phyloP scores from a whole-genome alignment of 345 rosid species.

The Citrus unshiu region DNA sequence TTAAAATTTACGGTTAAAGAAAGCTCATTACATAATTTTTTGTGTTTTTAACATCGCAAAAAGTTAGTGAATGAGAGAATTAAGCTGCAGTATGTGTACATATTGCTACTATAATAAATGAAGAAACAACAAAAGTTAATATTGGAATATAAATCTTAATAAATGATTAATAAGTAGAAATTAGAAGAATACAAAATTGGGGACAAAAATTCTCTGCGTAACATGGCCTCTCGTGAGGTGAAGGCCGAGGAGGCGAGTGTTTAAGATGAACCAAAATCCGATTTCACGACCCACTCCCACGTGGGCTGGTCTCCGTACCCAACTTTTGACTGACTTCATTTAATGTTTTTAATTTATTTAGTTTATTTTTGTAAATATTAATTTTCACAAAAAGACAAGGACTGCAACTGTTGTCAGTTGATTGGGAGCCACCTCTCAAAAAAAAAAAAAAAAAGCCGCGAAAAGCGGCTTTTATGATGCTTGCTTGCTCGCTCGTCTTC shows the following conservation, averaged over 20 bases:
- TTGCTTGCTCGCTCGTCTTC: conserved; percentile 9
- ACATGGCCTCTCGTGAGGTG: conserved; percentile 17
- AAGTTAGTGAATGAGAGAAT: background rate
- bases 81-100: background rate
- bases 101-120: background rate
- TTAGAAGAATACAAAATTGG: background rate
- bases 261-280: background rate
- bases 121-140: background rate
- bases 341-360: background rate
- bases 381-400: background rate
- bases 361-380: background rate
- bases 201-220: conserved; percentile 32
- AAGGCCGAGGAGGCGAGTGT: background rate
- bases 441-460: conserved; percentile 12
- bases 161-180: background rate
- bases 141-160: background rate
- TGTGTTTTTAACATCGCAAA: no score
- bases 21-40: no score
- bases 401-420: background rate
- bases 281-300: conserved; percentile 26
- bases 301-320: conserved; percentile 18
- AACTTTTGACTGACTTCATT: background rate
- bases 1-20: no score
- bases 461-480: conserved; percentile 13
- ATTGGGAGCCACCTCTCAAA: conserved; percentile 1